Evolutionary conservation across 1,139 yeast genomes (phyloP), one percentile per base, ranked within the genome.

Genomic region (Taphrina betulina): DNA sequence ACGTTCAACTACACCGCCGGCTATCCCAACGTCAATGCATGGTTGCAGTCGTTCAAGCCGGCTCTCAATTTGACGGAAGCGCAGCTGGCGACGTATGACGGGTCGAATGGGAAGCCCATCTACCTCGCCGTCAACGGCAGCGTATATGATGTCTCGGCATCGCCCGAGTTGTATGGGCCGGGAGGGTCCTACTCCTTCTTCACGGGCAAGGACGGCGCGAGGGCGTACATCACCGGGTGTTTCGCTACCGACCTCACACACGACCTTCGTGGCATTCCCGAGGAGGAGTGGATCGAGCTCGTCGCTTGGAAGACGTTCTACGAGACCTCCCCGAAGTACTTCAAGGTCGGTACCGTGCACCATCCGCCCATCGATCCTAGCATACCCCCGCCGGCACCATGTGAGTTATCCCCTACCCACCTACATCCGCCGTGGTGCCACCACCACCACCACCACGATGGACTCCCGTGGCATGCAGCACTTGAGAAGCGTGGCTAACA

Each of bases 211-310:
- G 95, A 87, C 66, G 78, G 81, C 42, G 83, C 92, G 0, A 71
- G 95, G 45, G 88, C 88, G 23, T 82, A 79, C 64, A 83, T 81
- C 2, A 86, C 92, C 1, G 94, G 94, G 3, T 86, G 95, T 65
- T 79, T 86, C 62, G 68, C 71, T 41, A 75, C 77, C 19, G 75
- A 72, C 16, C 73, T 77, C 63, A 85, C 90, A 0, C 78, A 80
- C 66, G 95, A 86, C 66, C 68, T 85, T 41, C 69, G 95, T 26
- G 94, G 85, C 0, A 67, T 85, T 31, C 66, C 65, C 3, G 69
- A 66, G 1, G 67, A 66, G 36, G 71, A 69, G 0, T 56, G 59
- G 17, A 50, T 54, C 8, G 68, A 65, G 17, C 64, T 77, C 20
- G 50, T 40, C 2, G 68, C 71, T 41, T 85, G 94, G 92, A 78